A percentile compares a stretch with the other conserved stretches of the same genome.
phyloP scores from a whole-genome alignment of 805 yeast species.

The Cyberlindnera nakhonratchasimensis region DNA sequence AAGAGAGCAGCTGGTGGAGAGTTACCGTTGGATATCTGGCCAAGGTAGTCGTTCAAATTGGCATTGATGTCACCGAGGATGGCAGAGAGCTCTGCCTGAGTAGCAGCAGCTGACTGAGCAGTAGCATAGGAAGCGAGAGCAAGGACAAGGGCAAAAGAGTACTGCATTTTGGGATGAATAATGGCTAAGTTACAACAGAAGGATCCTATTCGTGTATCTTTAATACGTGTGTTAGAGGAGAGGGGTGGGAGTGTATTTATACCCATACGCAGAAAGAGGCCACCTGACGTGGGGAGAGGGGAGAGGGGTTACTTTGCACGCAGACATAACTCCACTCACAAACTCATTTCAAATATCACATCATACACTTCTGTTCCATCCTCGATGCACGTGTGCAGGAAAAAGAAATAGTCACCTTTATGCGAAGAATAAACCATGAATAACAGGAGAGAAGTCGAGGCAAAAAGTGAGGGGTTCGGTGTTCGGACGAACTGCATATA shows the following conservation, averaged over 20 bases:
- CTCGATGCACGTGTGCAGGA: too few relatives aligned
- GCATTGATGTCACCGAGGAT: conserved; percentile 17
- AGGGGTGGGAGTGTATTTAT: not conserved
- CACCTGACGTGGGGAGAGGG: too few relatives aligned
- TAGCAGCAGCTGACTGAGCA: conserved; percentile 8
- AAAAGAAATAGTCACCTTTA: too few relatives aligned
- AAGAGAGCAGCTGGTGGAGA: conserved; percentile 31
- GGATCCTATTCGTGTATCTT: not conserved
- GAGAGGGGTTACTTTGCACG: too few relatives aligned
- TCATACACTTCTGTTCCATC: too few relatives aligned
- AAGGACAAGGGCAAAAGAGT: conserved; percentile 3
- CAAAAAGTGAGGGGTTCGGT: not conserved
- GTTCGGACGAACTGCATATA: not conserved
- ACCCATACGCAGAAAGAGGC: not conserved
- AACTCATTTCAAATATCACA: too few relatives aligned
- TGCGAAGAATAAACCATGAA: too few relatives aligned
- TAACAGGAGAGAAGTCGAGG: too few relatives aligned
- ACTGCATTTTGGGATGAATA: conserved; percentile 2
- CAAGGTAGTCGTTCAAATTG: conserved; percentile 18
- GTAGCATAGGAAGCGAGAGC: conserved; percentile 9
- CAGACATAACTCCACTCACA: too few relatives aligned
- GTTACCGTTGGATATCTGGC: conserved; percentile 19
- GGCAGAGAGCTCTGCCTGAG: conserved; percentile 10
- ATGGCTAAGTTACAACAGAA: too few relatives aligned
- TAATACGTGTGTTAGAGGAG: not conserved